phyloP scores from a whole-genome alignment of 441 rosid genomes.

The Populus hybrid region DNA sequence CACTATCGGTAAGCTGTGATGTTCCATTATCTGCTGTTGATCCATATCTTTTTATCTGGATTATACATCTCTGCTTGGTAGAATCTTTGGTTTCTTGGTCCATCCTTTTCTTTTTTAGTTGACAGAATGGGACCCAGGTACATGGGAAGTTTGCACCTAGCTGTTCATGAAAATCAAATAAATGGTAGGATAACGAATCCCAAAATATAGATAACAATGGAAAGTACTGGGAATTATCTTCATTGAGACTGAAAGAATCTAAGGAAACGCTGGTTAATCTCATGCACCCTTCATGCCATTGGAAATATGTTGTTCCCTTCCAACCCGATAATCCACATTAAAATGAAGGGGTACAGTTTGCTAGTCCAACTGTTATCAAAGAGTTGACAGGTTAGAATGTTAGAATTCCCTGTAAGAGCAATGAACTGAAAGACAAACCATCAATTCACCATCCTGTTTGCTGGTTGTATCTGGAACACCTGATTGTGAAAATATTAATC shows the following conservation, averaged over 20 bases:
- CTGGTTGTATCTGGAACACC: background rate
- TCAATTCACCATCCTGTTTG: background rate
- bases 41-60: background rate
- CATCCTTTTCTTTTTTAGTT: background rate
- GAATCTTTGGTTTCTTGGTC: background rate
- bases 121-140: background rate
- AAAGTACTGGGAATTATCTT: background rate
- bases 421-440: background rate
- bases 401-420: background rate
- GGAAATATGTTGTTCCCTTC: background rate
- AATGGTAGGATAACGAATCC: background rate
- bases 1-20: constrained; percentile 62
- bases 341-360: background rate
- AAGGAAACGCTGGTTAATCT: background rate
- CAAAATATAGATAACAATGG: background rate
- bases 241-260: background rate
- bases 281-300: background rate
- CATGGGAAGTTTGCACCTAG: background rate
- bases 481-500: background rate
- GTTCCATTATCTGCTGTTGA: constrained; percentile 20
- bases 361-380: background rate
- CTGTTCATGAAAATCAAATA: background rate
- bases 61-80: background rate
- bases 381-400: background rate
- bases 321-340: background rate